These are phyloP conservation scores for Davidsoniella virescens DNA, from an alignment of 2,329 filamentous ascomycete genomes.

Conservation along the genomic window DNA sequence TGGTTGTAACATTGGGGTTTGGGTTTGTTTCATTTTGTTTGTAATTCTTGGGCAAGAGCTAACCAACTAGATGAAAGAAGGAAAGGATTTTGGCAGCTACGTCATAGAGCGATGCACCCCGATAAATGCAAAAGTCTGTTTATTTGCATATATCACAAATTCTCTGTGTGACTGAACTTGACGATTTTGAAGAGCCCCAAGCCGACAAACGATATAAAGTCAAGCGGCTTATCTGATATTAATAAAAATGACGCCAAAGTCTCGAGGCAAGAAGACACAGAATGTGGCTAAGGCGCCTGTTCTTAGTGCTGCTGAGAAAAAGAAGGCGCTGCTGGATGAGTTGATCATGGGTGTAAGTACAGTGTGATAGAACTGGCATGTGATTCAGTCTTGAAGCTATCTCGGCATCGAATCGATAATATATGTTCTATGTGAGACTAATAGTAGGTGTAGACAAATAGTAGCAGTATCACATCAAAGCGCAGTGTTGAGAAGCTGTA, in stretches of 20 bases:
- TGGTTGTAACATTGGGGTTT: neutral
- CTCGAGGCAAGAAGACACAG: neutral
- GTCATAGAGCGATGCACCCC: neutral
- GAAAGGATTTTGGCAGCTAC: neutral
- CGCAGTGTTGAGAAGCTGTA: slow-evolving; percentile 84
- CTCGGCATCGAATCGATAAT: neutral
- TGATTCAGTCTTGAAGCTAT: too few species aligned
- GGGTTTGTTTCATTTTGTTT: neutral
- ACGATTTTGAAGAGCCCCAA: neutral
- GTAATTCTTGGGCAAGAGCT: neutral
- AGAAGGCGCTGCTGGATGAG: slow-evolving; percentile 25
- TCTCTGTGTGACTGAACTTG: slow-evolving; percentile 1
- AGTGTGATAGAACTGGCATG: too few species aligned
- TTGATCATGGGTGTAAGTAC: slow-evolving; percentile 38
- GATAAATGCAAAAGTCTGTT: neutral
- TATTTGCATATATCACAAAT: slow-evolving; percentile 6
- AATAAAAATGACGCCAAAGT: neutral
- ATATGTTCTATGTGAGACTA: slow-evolving; percentile 8
- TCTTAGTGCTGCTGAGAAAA: slow-evolving; percentile 13
- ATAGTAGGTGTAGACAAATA: slow-evolving; percentile 51
- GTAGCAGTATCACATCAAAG: slow-evolving; percentile 83
- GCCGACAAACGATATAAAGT: neutral
- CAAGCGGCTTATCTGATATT: neutral
- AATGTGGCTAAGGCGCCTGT: slow-evolving; percentile 4
- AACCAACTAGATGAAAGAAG: too few species aligned